Base-by-base conservation (phyloP, 768 basidiomycete genomes). In the Lactarius deliciosus region DNA sequence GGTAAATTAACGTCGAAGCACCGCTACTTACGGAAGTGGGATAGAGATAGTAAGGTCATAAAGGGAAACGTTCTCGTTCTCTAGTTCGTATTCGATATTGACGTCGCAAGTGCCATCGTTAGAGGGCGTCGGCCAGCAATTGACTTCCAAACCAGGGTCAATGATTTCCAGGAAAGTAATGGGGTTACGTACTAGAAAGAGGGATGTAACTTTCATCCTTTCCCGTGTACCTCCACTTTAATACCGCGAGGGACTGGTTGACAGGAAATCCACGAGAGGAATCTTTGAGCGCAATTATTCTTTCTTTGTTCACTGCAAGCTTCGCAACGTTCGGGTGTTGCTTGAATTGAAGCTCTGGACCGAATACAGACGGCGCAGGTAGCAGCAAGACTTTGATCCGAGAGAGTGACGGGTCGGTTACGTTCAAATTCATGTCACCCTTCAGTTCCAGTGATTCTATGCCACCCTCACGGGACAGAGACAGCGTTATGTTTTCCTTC, bases 31-130 rank as follows among this genome's bases (percentile, higher is more conserved):
- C 91, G 96, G 96, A 57, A 98, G 86, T 30, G 96, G 95, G 71
- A 98, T 96, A 61, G 90, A 89, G 68, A 98, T 93, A 69, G 86
- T 82, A 28, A 96, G 85, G 75, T 98, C 92, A 75, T 92, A 86
- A 2, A 98, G 81, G 0, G 86, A 85, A 62, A 98, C 78, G 57
- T 82, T 83, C 69, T 90, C 84, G 69, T 94, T 91, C 75, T 96
- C 94, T 56, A 98, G 89, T 75, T 98, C 96, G 74, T 97, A 98
- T 77, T 98, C 97, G 69, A 98, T 92, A 77, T 92, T 96, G 66
- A 98, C 92, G 69, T 96, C 94, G 71, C 89, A 91, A 1, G 89
- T 90, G n/a, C 94, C 94, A 68, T 94, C 90, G 72, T 92, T 93
- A 45, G 91, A 88, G 7, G 92, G 90, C 15, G 94, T 89, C 15